A percentile compares a stretch with the other conserved stretches of the same genome.
phyloP scores from a whole-genome alignment of 768 basidiomycete genomes.

The Rhodosporidiobolus odoratus region DNA sequence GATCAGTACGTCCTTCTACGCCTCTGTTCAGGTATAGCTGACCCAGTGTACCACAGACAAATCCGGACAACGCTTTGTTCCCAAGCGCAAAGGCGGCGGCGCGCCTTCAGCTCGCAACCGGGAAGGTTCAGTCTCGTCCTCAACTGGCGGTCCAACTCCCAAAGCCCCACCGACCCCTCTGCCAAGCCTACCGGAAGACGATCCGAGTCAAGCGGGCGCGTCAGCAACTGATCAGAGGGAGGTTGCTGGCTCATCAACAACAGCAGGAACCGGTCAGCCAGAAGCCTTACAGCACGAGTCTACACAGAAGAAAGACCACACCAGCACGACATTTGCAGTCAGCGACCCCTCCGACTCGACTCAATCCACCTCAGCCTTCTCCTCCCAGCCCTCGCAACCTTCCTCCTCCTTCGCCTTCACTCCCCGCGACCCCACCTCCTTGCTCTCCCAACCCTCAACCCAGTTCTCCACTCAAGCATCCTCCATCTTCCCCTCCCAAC shows the following conservation, averaged over 20 bases:
- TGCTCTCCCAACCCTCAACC: background rate
- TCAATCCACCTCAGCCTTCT: conserved; percentile 1
- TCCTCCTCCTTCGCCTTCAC: conserved; percentile 16
- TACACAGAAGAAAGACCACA: background rate
- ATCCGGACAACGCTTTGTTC: conserved; percentile 16
- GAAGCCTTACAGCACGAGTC: background rate
- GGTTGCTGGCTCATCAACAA: too few relatives aligned
- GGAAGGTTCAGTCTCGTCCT: background rate
- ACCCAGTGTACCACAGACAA: conserved; percentile 12
- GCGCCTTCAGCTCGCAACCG: background rate
- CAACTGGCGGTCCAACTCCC: background rate
- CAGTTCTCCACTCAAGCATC: background rate
- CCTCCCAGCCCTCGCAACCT: background rate
- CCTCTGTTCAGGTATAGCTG: accelerated
- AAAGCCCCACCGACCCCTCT: background rate
- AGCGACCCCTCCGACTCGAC: background rate
- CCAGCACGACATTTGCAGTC: background rate
- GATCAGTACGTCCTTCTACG: background rate
- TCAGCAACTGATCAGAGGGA: too few relatives aligned
- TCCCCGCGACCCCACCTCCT: conserved; percentile 9
- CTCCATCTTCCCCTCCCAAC: conserved; percentile 6
- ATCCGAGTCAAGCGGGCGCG: background rate
- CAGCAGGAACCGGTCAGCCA: background rate
- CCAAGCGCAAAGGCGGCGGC: conserved; percentile 19
- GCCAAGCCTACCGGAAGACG: background rate